Percentiles rank a stretch among this genome's conserved stretches.
These are phyloP conservation scores for Geosiphon pyriformis DNA, from an alignment of 192 early-diverging fungal species.

Conservation along the genomic window DNA sequence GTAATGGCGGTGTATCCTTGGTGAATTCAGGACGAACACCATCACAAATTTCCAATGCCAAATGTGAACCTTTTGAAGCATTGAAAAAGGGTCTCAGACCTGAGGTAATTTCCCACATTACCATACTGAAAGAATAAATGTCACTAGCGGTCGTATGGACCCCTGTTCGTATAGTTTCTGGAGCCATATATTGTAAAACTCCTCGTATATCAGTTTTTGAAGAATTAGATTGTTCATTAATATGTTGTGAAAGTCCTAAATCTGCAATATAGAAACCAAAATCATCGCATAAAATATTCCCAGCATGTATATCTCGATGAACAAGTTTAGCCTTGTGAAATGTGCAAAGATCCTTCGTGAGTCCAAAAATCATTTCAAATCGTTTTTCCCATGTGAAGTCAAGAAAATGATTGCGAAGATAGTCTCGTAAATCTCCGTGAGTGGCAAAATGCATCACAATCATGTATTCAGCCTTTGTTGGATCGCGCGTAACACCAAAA, in stretches of 20 bases:
- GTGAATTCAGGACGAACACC: conserved; percentile 33
- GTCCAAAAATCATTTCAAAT: not conserved
- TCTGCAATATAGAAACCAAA: not conserved
- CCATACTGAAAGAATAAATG: conserved; percentile 39
- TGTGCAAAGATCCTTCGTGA: not conserved
- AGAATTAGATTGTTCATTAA: not conserved
- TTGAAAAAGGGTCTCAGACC: conserved; percentile 30
- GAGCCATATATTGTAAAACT: conserved; percentile 31
- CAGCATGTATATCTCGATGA: conserved; percentile 9
- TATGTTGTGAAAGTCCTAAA: too few species aligned
- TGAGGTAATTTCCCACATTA: conserved; percentile 39
- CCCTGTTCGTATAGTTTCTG: conserved; percentile 25
- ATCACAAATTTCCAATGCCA: conserved; percentile 26
- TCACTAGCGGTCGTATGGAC: conserved; percentile 9
- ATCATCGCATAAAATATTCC: conserved; percentile 2
- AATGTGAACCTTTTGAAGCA: conserved; percentile 21
- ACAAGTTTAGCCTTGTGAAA: not conserved
- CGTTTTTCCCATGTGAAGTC: not conserved
- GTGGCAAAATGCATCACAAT: not conserved
- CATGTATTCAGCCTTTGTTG: not conserved
- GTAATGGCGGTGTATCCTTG: conserved; percentile 30
- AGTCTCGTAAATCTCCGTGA: not conserved
- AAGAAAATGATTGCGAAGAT: not conserved
- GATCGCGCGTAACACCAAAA: conserved; percentile 7
- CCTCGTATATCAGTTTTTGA: conserved; percentile 19